Conservation (phyloP, 192 early-diverging fungal species). For the Coemansia sp. region DNA sequence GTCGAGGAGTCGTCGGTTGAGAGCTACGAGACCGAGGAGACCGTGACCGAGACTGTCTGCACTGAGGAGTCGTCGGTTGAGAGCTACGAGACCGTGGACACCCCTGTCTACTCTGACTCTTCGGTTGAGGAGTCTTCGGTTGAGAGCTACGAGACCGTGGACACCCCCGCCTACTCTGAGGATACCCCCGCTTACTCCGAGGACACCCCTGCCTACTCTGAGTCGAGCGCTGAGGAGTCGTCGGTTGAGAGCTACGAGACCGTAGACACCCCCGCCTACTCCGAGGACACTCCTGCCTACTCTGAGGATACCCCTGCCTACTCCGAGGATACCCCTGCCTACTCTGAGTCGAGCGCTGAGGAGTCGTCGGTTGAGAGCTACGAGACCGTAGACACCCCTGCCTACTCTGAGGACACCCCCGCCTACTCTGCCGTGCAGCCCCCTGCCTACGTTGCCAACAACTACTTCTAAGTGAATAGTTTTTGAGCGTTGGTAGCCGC, state of each 20-base stretch:
- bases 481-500: slow-evolving; percentile 1
- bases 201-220: not conserved
- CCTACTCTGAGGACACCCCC: not conserved
- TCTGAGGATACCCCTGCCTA: not conserved
- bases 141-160: too few species aligned
- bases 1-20: not conserved
- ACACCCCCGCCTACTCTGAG: too few species aligned
- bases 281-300: not conserved
- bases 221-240: not conserved
- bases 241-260: not conserved
- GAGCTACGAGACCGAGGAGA: too few species aligned
- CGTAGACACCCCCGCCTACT: too few species aligned
- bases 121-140: not conserved
- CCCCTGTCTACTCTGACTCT: slow-evolving; percentile 3
- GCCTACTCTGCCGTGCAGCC: not conserved
- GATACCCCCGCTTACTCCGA: not conserved
- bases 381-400: too few species aligned
- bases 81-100: not conserved
- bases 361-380: slow-evolving; percentile 8
- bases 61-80: not conserved
- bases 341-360: slow-evolving; percentile 4
- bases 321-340: not conserved
- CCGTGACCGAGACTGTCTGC: too few species aligned
- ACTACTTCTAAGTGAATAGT: slow-evolving; percentile 37
- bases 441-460: slow-evolving; percentile 25